These are phyloP conservation scores for Exophiala sp. DNA, from an alignment of 2,329 filamentous ascomycete genomes.

Conservation along the genomic window DNA sequence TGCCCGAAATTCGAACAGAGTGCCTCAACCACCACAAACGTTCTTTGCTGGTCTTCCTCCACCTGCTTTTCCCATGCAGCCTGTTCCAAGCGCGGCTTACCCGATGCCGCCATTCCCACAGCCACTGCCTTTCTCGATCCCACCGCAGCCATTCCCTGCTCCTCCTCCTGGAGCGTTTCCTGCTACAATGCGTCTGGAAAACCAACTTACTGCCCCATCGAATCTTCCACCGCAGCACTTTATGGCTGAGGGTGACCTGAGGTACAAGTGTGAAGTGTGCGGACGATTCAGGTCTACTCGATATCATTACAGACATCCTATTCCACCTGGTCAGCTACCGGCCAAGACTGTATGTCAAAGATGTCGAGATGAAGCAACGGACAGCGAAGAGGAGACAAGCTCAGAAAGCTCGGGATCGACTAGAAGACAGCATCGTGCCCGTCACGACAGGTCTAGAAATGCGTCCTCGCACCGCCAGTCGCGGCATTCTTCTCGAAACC, in stretches of 20 bases:
- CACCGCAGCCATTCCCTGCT: constrained; percentile 1
- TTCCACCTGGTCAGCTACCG: constrained; percentile 24
- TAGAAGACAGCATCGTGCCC: constrained; percentile 9
- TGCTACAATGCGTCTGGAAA: background rate
- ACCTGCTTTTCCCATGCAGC: constrained; percentile 9
- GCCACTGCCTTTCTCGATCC: constrained; percentile 1
- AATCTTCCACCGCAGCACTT: background rate
- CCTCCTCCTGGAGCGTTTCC: background rate
- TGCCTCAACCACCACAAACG: background rate
- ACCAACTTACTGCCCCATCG: too few species aligned
- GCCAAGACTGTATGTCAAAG: constrained; percentile 24
- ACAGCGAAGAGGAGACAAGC: constrained; percentile 23
- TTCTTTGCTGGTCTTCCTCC: constrained; percentile 6
- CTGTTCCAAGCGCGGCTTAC: constrained; percentile 3
- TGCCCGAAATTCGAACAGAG: background rate
- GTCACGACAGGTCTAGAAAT: constrained; percentile 1
- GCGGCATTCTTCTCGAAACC: constrained; percentile 2
- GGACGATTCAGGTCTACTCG: constrained; percentile 26
- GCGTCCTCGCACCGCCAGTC: background rate
- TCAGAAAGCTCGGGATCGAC: constrained; percentile 11
- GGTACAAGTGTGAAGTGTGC: constrained; percentile 28
- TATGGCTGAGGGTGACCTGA: constrained; percentile 13
- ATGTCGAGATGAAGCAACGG: constrained; percentile 24
- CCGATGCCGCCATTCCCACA: background rate
- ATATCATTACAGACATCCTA: constrained; percentile 27